Evolutionary conservation across 2,329 filamentous ascomycete genomes (phyloP).

Genomic region (Alternaria ventricosa): DNA sequence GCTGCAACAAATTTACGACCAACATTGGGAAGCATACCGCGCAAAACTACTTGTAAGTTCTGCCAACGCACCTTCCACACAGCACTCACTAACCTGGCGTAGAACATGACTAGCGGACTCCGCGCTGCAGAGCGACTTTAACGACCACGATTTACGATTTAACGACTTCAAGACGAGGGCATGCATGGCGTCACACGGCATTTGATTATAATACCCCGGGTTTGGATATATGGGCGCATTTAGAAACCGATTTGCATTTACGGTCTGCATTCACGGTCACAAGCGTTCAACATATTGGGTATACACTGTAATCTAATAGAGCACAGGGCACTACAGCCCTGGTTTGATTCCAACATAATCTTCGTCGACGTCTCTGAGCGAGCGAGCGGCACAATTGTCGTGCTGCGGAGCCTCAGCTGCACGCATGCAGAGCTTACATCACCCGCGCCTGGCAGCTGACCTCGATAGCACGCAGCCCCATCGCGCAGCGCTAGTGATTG

Average conservation of each 20-base stretch:
- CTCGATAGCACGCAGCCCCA: constrained; percentile 12
- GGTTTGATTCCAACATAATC: background rate
- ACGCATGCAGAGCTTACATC: constrained; percentile 19
- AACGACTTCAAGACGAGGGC: constrained; percentile 5
- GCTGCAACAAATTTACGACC: constrained; percentile 40
- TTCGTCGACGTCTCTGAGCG: constrained; percentile 2
- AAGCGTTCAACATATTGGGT: constrained; percentile 10
- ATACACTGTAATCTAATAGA: constrained; percentile 19
- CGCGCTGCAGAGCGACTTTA: constrained; percentile 5
- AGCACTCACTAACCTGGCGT: background rate
- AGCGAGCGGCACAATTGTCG: constrained; percentile 6
- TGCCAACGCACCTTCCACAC: background rate
- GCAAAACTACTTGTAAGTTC: constrained; percentile 4
- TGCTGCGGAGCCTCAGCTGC: constrained; percentile 23
- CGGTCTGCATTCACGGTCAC: constrained; percentile 7
- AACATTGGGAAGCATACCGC: constrained; percentile 9
- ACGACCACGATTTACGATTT: constrained; percentile 10
- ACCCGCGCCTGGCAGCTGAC: constrained; percentile 23
- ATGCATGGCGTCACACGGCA: constrained; percentile 10
- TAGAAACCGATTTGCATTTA: constrained; percentile 3
- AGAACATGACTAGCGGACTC: constrained; percentile 5
- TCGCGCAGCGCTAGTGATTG: constrained; percentile 4
- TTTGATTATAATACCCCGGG: constrained; percentile 18
- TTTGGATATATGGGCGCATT: constrained; percentile 10
- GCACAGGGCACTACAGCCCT: constrained; percentile 1